Base-by-base conservation (phyloP, 768 basidiomycete species). In the Lactarius sanguifluus region DNA sequence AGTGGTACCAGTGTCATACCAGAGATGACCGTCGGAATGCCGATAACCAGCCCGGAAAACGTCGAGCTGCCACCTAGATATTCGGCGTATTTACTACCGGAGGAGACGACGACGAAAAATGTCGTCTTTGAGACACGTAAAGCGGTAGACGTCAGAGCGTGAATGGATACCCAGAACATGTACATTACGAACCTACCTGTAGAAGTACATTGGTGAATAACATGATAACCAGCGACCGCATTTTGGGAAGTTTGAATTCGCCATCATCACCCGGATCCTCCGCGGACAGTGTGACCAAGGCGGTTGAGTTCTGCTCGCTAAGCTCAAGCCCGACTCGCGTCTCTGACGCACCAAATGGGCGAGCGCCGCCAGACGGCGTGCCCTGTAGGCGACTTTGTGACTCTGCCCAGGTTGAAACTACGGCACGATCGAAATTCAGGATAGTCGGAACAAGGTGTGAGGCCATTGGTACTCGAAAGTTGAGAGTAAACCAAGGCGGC, bases 31-130 rank as follows among this genome's bases (percentile, higher is more conserved):
- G 85, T 83, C 12, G 88, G 89, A 65, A 90, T 86, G 69, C 89
- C 89, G 65, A 89, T 85, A 40, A 82, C 81, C 7, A 91, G 71
- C 60, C 89, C 87, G 41, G 87, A 85, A 73, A 90, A 91, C 0
- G 86, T 86, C n/a, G 86, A 78, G n/a, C 78, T 82, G 20, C 88
- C 89, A 28, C 87, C 87, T 8, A 90, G 77, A 69, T 83, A 78
- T 65, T 84, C 79, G 0, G 86, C 84, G 71, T 90, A 89, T 59
- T 79, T 78, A 71, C 83, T 85, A 1, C 87, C 85, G 1, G 88
- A 87, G 2, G 88, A 86, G 5, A 90, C 85, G 50, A 88, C 79
- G 64, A 89, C 83, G 74, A 88, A 90, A 76, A 90, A 90, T 0
- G 86, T 83, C 5, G 86, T 72, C 89, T 89, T 62, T n/a, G 13